Conservation (phyloP, 2,329 filamentous ascomycete genomes). For the Bipolaris bicolor region DNA sequence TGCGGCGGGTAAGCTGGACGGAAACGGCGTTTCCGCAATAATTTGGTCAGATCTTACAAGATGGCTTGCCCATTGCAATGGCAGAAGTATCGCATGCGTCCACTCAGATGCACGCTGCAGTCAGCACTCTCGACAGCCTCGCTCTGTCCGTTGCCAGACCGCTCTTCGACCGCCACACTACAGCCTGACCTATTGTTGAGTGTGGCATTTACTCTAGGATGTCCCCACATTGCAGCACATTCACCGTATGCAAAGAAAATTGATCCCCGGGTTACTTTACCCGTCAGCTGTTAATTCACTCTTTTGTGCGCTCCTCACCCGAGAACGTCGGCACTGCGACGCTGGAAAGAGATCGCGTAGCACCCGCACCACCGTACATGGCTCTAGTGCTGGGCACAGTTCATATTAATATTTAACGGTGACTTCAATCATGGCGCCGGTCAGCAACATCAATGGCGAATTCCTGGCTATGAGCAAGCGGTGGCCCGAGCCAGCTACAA, state of each 20-base stretch:
- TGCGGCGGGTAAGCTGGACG: constrained; percentile 9
- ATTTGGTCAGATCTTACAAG: constrained; percentile 3
- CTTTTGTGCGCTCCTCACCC: background rate
- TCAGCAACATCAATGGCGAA: constrained; percentile 16
- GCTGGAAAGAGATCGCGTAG: background rate
- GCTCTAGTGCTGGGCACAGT: background rate
- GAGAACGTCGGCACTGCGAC: background rate
- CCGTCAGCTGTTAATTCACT: constrained; percentile 4
- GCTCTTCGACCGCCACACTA: constrained; percentile 18
- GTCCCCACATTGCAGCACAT: constrained; percentile 4
- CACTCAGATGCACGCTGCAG: constrained; percentile 22
- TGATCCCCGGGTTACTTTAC: constrained; percentile 3
- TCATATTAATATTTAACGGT: background rate
- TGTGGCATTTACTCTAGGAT: constrained; percentile 5
- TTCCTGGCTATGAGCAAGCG: constrained; percentile 26
- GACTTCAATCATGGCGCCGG: constrained; percentile 32
- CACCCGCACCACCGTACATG: constrained; percentile 2
- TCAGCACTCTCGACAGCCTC: constrained; percentile 24
- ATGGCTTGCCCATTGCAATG: constrained; percentile 5
- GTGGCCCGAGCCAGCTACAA: constrained; percentile 25
- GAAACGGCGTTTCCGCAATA: background rate
- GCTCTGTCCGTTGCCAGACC: constrained; percentile 21
- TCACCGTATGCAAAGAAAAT: constrained; percentile 9
- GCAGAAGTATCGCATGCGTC: background rate
- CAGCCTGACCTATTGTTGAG: constrained; percentile 12